Conservation (phyloP, 179 eudicot species). For the Pouteria campechiana region DNA sequence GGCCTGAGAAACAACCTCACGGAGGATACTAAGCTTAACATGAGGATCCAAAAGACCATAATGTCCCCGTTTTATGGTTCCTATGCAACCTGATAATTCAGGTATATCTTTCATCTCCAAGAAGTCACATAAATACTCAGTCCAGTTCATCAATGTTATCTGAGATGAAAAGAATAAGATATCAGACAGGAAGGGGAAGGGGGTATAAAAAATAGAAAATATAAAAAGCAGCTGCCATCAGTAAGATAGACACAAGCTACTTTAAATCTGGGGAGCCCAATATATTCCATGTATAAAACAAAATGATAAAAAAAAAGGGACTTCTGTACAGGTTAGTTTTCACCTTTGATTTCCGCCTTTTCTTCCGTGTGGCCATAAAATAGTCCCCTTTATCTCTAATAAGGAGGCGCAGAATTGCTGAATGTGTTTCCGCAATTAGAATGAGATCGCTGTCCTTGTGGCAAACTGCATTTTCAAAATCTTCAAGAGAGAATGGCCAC, state of each 20-base stretch:
- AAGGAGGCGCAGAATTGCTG: constrained; percentile 73
- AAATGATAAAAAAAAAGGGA: not conserved
- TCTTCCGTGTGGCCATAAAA: constrained; percentile 28
- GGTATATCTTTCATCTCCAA: constrained; percentile 42
- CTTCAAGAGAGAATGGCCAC: constrained; percentile 83
- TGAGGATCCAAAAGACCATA: constrained; percentile 68
- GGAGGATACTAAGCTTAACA: constrained; percentile 54
- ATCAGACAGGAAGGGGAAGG: constrained; percentile 5
- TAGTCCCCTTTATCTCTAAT: constrained; percentile 63
- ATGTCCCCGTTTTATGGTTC: constrained; percentile 85
- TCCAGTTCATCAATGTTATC: constrained; percentile 79
- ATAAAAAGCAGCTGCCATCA: not conserved
- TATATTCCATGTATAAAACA: too few relatives aligned
- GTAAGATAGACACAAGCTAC: too few relatives aligned
- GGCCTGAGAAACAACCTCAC: constrained; percentile 48
- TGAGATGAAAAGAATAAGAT: constrained; percentile 17
- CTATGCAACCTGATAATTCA: constrained; percentile 32
- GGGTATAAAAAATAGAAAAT: not conserved
- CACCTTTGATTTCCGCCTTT: constrained; percentile 78
- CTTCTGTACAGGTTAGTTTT: not conserved
- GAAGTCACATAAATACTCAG: constrained; percentile 81
- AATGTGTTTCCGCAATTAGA: constrained; percentile 70
- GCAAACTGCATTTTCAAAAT: constrained; percentile 73
- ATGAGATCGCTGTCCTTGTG: constrained; percentile 69
- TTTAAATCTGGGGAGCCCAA: too few relatives aligned